These are phyloP conservation scores for Cyberlindnera japonica DNA, from an alignment of 805 yeast species.

Conservation along the genomic window DNA sequence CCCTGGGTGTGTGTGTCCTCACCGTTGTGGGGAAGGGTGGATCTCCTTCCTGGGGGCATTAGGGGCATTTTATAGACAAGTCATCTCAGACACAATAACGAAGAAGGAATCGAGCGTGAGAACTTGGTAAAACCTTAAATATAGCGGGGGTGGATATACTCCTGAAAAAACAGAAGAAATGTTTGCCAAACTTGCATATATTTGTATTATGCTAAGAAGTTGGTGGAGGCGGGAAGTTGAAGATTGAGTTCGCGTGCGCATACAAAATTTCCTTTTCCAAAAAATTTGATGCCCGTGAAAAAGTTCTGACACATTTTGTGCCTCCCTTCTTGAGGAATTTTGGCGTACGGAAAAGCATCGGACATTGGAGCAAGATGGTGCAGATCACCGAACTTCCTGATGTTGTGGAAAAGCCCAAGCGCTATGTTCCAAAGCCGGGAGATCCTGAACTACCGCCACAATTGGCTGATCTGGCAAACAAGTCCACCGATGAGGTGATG, in stretches of 20 bases:
- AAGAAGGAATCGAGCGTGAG: too few relatives aligned
- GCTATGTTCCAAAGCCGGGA: conserved; percentile 45
- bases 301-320: too few relatives aligned
- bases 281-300: not conserved
- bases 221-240: not conserved
- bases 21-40: too few relatives aligned
- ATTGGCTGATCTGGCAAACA: conserved; percentile 55
- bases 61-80: too few relatives aligned
- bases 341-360: too few relatives aligned
- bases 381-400: conserved; percentile 18
- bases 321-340: too few relatives aligned
- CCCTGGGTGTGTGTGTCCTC: too few relatives aligned
- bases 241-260: not conserved
- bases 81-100: too few relatives aligned
- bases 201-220: not conserved
- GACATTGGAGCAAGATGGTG: conserved; percentile 16
- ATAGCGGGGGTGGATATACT: too few relatives aligned
- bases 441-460: conserved; percentile 84
- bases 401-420: conserved; percentile 26
- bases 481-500: conserved; percentile 72
- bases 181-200: not conserved
- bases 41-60: too few relatives aligned
- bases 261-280: not conserved
- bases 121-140: too few relatives aligned
- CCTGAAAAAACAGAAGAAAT: too few relatives aligned